phyloP scores from a whole-genome alignment of 2,329 filamentous ascomycete genomes.

The Aspergillus sp. region DNA sequence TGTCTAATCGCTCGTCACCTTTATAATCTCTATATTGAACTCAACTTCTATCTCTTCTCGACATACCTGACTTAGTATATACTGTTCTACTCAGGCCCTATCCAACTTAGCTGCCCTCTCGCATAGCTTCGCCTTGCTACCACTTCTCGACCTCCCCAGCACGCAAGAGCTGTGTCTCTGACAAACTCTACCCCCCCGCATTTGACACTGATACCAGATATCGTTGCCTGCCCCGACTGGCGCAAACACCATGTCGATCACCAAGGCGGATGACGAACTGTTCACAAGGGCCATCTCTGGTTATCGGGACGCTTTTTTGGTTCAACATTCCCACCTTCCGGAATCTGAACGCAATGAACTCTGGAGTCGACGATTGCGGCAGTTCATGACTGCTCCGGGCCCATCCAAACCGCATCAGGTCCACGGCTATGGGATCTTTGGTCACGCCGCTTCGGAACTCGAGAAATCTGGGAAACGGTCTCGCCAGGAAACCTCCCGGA shows the following conservation, averaged over 20 bases:
- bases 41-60: too few relatives aligned
- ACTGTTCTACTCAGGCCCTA: too few relatives aligned
- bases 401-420: slow-evolving; percentile 13
- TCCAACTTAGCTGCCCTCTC: too few relatives aligned
- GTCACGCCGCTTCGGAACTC: slow-evolving; percentile 13
- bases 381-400: slow-evolving; percentile 26
- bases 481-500: slow-evolving; percentile 34
- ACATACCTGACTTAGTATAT: too few relatives aligned
- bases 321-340: slow-evolving; percentile 31
- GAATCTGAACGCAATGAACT: slow-evolving; percentile 33
- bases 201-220: slow-evolving; percentile 25
- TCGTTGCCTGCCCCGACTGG: too few relatives aligned
- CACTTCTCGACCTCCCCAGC: too few relatives aligned
- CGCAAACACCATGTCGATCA: slow-evolving; percentile 28
- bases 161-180: too few relatives aligned
- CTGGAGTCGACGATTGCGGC: slow-evolving; percentile 30
- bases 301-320: slow-evolving; percentile 35
- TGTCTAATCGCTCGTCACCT: slow-evolving; percentile 9
- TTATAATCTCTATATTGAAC: slow-evolving; percentile 4
- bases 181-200: slow-evolving; percentile 2
- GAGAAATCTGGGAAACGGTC: slow-evolving; percentile 33
- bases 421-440: slow-evolving; percentile 11
- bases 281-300: slow-evolving; percentile 33
- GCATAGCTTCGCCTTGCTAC: too few relatives aligned
- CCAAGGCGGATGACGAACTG: slow-evolving; percentile 29